Evolutionary conservation across 768 basidiomycete species (phyloP), one percentile per base, ranked within the genome.

Genomic region (Punctularia strigosozonata): DNA sequence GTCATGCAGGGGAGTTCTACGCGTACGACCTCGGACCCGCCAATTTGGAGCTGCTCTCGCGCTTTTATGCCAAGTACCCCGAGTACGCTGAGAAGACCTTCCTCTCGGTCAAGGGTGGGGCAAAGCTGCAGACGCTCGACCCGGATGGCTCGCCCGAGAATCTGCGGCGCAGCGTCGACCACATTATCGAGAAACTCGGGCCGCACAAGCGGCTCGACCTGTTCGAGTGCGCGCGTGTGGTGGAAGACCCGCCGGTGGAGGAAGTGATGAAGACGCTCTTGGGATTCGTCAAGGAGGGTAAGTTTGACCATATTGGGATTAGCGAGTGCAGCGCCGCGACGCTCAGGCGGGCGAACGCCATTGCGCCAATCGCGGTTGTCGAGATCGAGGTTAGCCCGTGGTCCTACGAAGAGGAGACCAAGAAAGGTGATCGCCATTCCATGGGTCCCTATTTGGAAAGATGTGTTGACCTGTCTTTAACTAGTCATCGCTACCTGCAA

Each of bases 321-420:
- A 72, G 69, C 1, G 78, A 80, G 51, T 65, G 66, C 47, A 60
- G 57, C 14, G 70, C 64, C 1, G 59, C 54, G 19, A 74, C 75
- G 0, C 57, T 83, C 3, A 39, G 49, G 22, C 38, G 45, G 7
- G 71, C 63, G 0, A 48, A 60, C 35, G 55, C 57, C 20, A 65
- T 78, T 7, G 61, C 68, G 32, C 73, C 71, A 2, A 66, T 80
- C 41, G 62, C 71, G 10, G 62, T 69, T 13, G 73, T 77, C 6
- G 79, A 84, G 52, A 77, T 82, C 37, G 82, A 84, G 52, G 58
- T 78, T 30, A 78, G 74, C 47, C 66, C 72, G 2, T 79, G 73
- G 66, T 62, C 69, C 2, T 75, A 74, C 37, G 72, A 73, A 43
- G 59, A 63, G 18, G 63, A 73, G 38, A 65, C 72, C 13, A 65